Evolutionary conservation across 2,329 filamentous ascomycete genomes (phyloP), one percentile per base, ranked within the genome.

Genomic region (Botryotinia narcissicola): DNA sequence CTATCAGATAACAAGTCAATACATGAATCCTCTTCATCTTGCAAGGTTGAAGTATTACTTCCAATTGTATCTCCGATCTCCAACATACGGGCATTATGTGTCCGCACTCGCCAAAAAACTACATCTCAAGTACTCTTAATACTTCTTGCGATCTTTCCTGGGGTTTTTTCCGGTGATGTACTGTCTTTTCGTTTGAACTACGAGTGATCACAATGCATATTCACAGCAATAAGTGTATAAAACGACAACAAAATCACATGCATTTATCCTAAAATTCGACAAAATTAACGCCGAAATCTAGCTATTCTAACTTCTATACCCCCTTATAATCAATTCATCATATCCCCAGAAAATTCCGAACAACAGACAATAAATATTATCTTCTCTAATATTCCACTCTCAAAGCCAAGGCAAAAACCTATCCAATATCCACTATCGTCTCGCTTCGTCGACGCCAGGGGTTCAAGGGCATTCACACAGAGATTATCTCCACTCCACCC

Each of bases 1-100:
- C 5, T 6, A n/a, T 3, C 48, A n/a, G 25, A 6, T 2, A 6
- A 51, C 4, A 0, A n/a, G 14, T 0, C 22, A 6, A 1, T 25
- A n/a, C 22, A 2, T n/a, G 5, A 25, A 51, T 3, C 5, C 9
- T 51, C 25, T 6, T 51, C 22, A 14, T 51, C 48, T 6, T 5
- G 25, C 1, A 18, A 54, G 0, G 1, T 29, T 18, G n/a, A 14
- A 54, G 44, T 22, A 7, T 20, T 0, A 20, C 18, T 44, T 44
- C 42, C 42, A 8, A 20, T 20, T 20, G 7, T 7, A 20, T 44
- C 42, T 44, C 42, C 42, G 16, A 42, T 42, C 14, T 42, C 42
- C 42, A 42, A 42, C 1, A 12, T 2, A n/a, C n/a, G 12, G 25
- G 25, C 5, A 29, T 54, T 54, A n/a, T 2, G 16, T n/a, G 10